Conservation (phyloP, 2,329 filamentous ascomycete species). For the Uncinocarpus reesii region DNA sequence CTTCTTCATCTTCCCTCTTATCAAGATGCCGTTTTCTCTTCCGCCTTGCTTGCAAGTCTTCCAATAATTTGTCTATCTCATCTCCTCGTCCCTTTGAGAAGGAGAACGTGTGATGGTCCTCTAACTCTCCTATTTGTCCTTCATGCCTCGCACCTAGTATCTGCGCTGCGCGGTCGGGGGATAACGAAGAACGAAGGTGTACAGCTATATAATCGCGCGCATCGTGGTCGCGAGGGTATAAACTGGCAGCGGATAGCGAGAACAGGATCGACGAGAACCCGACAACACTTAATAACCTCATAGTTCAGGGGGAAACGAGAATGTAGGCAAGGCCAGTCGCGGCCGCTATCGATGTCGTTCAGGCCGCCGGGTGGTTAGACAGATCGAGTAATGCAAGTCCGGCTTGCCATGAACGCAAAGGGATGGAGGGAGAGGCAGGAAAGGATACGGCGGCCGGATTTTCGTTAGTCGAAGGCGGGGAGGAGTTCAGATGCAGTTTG, state of each 20-base stretch:
- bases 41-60: constrained; percentile 47
- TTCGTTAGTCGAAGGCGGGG: not conserved
- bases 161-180: constrained; percentile 53
- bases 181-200: constrained; percentile 58
- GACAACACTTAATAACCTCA: constrained; percentile 14
- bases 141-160: constrained; percentile 69
- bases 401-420: constrained; percentile 7
- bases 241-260: constrained; percentile 14
- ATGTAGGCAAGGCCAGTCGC: not conserved
- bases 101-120: constrained; percentile 76
- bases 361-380: not conserved
- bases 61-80: constrained; percentile 41
- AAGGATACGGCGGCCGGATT: no score
- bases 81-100: constrained; percentile 50
- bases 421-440: not conserved
- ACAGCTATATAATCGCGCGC: constrained; percentile 88
- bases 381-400: not conserved
- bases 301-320: not conserved
- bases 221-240: constrained; percentile 60
- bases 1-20: constrained; percentile 31
- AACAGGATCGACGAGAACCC: constrained; percentile 15
- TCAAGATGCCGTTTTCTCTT: constrained; percentile 47
- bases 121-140: constrained; percentile 66
- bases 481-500: no score
- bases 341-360: not conserved